A percentile compares a stretch with the other conserved stretches of the same genome.
Evolutionary conservation across 2,329 filamentous ascomycete genomes (phyloP).

Genomic region (Dendryphion nanum): DNA sequence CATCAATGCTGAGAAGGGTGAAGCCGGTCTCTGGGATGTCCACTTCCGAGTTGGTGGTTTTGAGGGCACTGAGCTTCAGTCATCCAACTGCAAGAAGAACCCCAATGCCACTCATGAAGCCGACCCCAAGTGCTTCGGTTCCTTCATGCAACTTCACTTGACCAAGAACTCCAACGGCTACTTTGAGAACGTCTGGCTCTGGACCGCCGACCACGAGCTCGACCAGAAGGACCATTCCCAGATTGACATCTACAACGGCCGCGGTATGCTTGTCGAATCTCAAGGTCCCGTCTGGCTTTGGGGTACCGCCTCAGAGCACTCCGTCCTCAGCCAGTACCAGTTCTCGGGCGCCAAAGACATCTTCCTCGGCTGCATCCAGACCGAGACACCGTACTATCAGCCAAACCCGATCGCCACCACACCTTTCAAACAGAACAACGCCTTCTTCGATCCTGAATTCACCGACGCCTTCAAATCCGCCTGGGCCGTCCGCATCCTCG

Average conservation of each 20-base stretch:
- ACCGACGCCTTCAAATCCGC: constrained; percentile 38
- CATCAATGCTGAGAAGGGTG: constrained; percentile 67
- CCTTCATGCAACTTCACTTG: constrained; percentile 63
- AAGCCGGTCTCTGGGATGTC: constrained; percentile 88
- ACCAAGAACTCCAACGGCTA: constrained; percentile 64
- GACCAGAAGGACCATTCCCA: constrained; percentile 70
- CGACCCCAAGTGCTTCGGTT: constrained; percentile 68
- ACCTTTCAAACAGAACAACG: constrained; percentile 53
- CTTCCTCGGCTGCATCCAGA: constrained; percentile 64
- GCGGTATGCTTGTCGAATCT: constrained; percentile 77
- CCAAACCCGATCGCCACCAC: constrained; percentile 59
- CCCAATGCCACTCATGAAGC: constrained; percentile 61
- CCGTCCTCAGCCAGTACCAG: constrained; percentile 69
- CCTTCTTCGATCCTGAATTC: constrained; percentile 47
- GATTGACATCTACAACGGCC: constrained; percentile 83
- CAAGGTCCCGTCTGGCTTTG: constrained; percentile 75
- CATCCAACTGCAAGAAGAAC: constrained; percentile 75
- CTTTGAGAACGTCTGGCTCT: constrained; percentile 87
- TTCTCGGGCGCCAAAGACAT: constrained; percentile 60
- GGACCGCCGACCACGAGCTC: constrained; percentile 88
- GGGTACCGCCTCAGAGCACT: constrained; percentile 66
- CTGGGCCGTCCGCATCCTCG: constrained; percentile 47
- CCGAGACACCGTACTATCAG: constrained; percentile 72
- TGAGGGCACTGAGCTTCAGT: constrained; percentile 79
- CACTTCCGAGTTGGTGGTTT: constrained; percentile 90